These are phyloP conservation scores for Isatis lusitanica DNA, from an alignment of 441 rosid species.

Conservation along the genomic window DNA sequence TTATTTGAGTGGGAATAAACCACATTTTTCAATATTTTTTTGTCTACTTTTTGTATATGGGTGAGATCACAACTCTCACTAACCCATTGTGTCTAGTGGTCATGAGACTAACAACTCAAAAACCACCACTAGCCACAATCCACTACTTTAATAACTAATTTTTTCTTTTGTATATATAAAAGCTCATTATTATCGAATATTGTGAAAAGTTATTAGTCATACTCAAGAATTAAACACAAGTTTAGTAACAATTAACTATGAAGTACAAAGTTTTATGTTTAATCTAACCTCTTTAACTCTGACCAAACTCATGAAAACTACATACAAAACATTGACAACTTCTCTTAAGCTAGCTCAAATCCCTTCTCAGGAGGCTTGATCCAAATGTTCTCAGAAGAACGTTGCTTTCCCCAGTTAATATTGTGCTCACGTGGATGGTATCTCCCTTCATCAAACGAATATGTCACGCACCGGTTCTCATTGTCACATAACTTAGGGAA, in stretches of 20 bases:
- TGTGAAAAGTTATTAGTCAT: background rate
- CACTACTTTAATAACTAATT: background rate
- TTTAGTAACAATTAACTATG: background rate
- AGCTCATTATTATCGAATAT: background rate
- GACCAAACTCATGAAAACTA: background rate
- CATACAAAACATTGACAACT: background rate
- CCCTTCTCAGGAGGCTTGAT: slow-evolving; percentile 21
- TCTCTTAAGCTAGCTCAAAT: background rate
- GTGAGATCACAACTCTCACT: background rate
- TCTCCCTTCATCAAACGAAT: slow-evolving; percentile 25
- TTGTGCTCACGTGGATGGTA: background rate
- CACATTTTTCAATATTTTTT: background rate
- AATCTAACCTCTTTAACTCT: background rate
- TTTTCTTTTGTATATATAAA: background rate
- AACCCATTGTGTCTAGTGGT: background rate
- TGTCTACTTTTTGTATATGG: background rate
- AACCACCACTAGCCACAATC: background rate
- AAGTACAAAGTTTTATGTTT: background rate
- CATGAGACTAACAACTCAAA: background rate
- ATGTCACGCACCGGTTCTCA: slow-evolving; percentile 6
- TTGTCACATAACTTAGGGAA: background rate
- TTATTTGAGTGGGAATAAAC: background rate
- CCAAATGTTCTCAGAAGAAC: slow-evolving; percentile 19
- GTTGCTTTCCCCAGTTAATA: slow-evolving; percentile 8
- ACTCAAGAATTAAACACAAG: background rate